Percentiles rank a stretch among this genome's conserved stretches.
Evolutionary conservation across 106 monocot genomes (phyloP).

Genomic region (Apostasia shenzhenica): DNA sequence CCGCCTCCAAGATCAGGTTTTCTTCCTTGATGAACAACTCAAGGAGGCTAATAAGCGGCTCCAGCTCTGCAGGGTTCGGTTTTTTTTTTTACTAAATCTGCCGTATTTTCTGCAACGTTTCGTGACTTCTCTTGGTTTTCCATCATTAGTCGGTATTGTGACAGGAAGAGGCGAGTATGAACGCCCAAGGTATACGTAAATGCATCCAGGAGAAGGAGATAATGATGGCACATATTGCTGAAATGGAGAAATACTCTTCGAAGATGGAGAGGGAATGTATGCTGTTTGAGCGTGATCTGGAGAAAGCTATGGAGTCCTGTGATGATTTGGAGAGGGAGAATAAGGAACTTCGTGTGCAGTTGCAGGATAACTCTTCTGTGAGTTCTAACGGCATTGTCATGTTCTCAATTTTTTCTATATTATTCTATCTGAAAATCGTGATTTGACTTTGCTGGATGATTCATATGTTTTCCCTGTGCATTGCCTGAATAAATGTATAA

Average conservation of each 20-base stretch:
- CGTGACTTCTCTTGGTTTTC: background rate
- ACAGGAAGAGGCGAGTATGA: constrained; percentile 89
- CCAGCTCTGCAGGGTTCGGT: constrained; percentile 43
- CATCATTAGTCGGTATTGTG: constrained; percentile 1
- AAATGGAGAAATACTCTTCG: constrained; percentile 28
- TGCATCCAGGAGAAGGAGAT: constrained; percentile 73
- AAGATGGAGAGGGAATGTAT: constrained; percentile 67
- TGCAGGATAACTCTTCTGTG: constrained; percentile 28
- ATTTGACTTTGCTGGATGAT: too few relatives aligned
- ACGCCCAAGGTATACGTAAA: constrained; percentile 51
- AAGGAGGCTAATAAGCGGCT: constrained; percentile 38
- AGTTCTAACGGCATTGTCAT: constrained; percentile 1
- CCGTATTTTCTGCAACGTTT: background rate
- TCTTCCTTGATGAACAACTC: constrained; percentile 60
- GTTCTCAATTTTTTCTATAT: too few relatives aligned
- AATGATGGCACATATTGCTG: constrained; percentile 19
- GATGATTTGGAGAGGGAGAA: constrained; percentile 69
- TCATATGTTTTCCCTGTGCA: too few relatives aligned
- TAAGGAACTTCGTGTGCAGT: constrained; percentile 40
- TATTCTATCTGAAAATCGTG: too few relatives aligned
- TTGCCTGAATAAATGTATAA: too few relatives aligned
- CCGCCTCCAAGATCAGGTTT: constrained; percentile 74
- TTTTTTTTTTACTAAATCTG: background rate
- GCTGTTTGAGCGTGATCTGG: constrained; percentile 60
- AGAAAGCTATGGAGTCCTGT: constrained; percentile 55